phyloP scores from a whole-genome alignment of 2,329 filamentous ascomycete species.

The Tolypocladium nubicola region DNA sequence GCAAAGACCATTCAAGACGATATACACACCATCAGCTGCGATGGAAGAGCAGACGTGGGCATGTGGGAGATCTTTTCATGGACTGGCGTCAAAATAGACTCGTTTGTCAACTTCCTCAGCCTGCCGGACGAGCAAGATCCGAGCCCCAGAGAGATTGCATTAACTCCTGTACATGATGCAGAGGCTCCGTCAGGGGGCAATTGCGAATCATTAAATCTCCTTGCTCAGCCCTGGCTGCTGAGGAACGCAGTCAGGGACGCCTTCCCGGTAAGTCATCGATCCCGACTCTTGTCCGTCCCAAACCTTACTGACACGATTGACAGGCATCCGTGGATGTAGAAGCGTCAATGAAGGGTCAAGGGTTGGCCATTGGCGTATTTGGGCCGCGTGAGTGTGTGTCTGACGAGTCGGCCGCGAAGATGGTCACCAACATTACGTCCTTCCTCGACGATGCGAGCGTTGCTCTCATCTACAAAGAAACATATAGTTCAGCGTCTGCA shows the following conservation, averaged over 20 bases:
- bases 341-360: constrained; percentile 19
- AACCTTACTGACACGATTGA: not conserved
- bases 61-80: constrained; percentile 64
- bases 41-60: constrained; percentile 43
- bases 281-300: not conserved
- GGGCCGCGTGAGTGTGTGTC: constrained; percentile 19
- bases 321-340: constrained; percentile 32
- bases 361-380: constrained; percentile 30
- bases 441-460: constrained; percentile 5
- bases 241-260: constrained; percentile 12
- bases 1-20: constrained; percentile 59
- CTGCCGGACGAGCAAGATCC: constrained; percentile 22
- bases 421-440: constrained; percentile 15
- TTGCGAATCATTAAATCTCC: not conserved
- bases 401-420: constrained; percentile 9
- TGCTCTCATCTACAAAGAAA: not conserved
- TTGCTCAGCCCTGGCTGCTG: constrained; percentile 6
- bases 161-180: not conserved
- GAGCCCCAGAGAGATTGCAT: not conserved
- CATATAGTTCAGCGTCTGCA: not conserved
- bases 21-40: constrained; percentile 45
- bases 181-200: not conserved
- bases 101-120: constrained; percentile 73
- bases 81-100: constrained; percentile 61
- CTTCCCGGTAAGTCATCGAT: constrained; percentile 16